phyloP scores from a whole-genome alignment of 768 basidiomycete genomes.

The Lactarius pseudohatsudake region DNA sequence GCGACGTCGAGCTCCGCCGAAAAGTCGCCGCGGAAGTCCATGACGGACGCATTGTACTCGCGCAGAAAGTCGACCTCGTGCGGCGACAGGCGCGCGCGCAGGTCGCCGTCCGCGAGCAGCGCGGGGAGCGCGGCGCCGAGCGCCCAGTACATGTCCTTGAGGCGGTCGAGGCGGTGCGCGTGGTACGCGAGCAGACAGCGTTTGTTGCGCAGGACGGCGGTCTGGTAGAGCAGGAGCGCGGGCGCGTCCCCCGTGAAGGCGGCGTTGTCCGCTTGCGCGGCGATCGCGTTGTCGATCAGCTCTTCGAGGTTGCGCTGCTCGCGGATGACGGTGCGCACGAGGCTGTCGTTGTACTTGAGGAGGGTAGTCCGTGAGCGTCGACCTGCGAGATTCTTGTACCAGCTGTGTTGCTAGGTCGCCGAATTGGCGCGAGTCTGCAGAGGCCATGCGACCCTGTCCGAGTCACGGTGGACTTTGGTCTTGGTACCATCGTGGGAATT shows the following conservation, averaged over 20 bases:
- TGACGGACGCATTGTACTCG: constrained; percentile 74
- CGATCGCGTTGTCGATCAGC: constrained; percentile 42
- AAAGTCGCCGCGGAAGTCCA: constrained; percentile 83
- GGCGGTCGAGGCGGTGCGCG: constrained; percentile 75
- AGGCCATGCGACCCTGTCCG: constrained; percentile 34
- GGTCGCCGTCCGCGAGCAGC: constrained; percentile 64
- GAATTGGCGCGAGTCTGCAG: constrained; percentile 58
- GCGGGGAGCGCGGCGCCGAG: constrained; percentile 85
- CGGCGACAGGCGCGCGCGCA: constrained; percentile 72
- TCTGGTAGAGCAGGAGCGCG: constrained; percentile 80
- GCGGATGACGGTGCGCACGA: constrained; percentile 82
- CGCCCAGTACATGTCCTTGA: constrained; percentile 88
- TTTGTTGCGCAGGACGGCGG: constrained; percentile 89
- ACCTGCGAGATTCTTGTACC: constrained; percentile 81
- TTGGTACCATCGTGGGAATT: background rate
- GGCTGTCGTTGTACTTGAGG: constrained; percentile 87
- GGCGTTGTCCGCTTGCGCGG: constrained; percentile 37
- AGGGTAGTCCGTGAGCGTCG: constrained; percentile 80
- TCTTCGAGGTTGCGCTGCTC: constrained; percentile 89
- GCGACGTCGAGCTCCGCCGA: constrained; percentile 86
- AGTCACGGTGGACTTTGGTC: background rate
- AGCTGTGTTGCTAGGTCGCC: constrained; percentile 89
- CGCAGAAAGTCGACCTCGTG: constrained; percentile 84
- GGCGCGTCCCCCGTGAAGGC: constrained; percentile 47
- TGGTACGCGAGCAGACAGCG: constrained; percentile 96